Evolutionary conservation across 164 flowering plant species (phyloP), one percentile per base, ranked within the genome.

Genomic region (Dillenia suffruticosa): DNA sequence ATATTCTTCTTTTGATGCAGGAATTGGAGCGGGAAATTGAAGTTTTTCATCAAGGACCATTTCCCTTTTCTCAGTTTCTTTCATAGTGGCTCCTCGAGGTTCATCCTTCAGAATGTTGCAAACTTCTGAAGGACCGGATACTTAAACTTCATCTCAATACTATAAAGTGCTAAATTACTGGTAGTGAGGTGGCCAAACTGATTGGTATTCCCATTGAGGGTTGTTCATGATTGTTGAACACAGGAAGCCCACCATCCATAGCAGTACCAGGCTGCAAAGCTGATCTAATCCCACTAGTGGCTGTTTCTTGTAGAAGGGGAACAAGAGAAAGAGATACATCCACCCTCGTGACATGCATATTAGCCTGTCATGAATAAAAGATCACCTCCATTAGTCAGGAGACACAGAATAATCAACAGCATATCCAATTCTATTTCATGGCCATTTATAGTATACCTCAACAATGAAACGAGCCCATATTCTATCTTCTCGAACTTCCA

Each of bases 391-490:
- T 52, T 54, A 40, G 40, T 10, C 7, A 44, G n/a, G 40, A 32
- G 40, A 32, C 7, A 32, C 6, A 32, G 40, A 32, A 32, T 32
- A 32, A 32, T 32, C 40, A 32, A 32, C 40, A 32, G 40, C 40
- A 32, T 4, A 32, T 4, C 40, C 40, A 32, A 32, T 32, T 32
- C 40, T 32, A 32, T 32, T 32, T 32, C 40, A 32, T 32, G 40
- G 40, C 40, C 51, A 8, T 12, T 46, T 6, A 26, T 17, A 46
- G 46, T 49, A 68, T 80, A 89, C 98, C 98, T 89, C 95, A 15
- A 84, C 90, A 48, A 81, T 72, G 63, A 87, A 92, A 49, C 75
- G 88, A 11, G 92, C 88, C 92, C 94, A 92, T 65, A 87, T 83
- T 70, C 84, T 89, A 40, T 77, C 63, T 17, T 79, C 83, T 49